These are phyloP conservation scores for Lophiotrema nucula DNA, from an alignment of 495 filamentous ascomycete genomes.

Conservation along the genomic window DNA sequence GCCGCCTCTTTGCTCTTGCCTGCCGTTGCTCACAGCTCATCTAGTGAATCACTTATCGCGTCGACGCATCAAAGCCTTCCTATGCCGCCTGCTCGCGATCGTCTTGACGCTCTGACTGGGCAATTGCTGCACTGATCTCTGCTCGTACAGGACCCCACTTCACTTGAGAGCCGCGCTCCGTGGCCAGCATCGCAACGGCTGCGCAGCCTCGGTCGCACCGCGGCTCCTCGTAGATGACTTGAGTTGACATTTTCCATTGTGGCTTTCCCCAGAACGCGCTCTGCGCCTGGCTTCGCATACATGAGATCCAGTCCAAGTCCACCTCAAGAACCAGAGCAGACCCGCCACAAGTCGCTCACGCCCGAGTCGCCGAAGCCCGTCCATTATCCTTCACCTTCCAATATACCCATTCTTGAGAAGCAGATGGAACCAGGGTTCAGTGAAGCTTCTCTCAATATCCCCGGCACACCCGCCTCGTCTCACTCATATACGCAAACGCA, in stretches of 20 bases:
- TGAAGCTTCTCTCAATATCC: conserved; percentile 53
- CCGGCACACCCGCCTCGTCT: conserved; percentile 34
- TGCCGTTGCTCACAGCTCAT: neutral
- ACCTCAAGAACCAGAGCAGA: conserved; percentile 63
- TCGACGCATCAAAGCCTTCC: conserved; percentile 4
- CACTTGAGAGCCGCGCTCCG: too few species aligned
- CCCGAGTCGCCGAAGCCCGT: conserved; percentile 71
- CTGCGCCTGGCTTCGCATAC: conserved; percentile 37
- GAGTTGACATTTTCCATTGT: conserved; percentile 29
- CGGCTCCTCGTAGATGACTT: conserved; percentile 30
- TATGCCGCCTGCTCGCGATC: conserved; percentile 1
- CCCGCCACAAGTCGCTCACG: conserved; percentile 66
- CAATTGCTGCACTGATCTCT: conserved; percentile 27
- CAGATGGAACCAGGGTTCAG: conserved; percentile 73
- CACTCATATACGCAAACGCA: conserved; percentile 25
- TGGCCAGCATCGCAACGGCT: neutral
- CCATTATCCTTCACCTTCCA: conserved; percentile 67
- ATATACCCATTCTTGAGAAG: conserved; percentile 68
- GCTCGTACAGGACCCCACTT: conserved; percentile 13
- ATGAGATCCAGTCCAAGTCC: conserved; percentile 64
- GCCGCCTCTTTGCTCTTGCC: neutral
- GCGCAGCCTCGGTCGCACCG: conserved; percentile 5
- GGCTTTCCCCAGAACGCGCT: too few species aligned
- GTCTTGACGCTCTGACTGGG: conserved; percentile 5
- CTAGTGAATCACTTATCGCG: neutral